Evolutionary conservation across 352 stramenopile species (phyloP), one percentile per base, ranked within the genome.

Genomic region (Thalassiosira livingstoniorum): DNA sequence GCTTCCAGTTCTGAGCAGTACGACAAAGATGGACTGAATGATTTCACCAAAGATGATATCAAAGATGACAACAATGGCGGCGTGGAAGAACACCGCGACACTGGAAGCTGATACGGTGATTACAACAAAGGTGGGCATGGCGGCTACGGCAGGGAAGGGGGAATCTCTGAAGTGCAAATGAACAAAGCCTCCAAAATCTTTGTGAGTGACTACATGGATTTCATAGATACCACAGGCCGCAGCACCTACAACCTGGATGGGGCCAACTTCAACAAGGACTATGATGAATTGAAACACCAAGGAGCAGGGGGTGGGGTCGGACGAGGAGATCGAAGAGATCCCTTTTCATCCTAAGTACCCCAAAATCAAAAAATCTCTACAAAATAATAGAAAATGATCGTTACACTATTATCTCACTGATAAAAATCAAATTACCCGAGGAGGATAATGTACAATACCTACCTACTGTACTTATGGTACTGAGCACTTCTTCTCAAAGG

Each of bases 21-120:
- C 64, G 91, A 95, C 73, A 87, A 94, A 78, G 85, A 95, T 77
- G 90, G 86, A n/a, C 83, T 95, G 67, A 90, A 94, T 78, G 91
- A 94, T 66, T 95, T 95, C 68, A 95, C 94, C 75, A 82, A 91
- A 37, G 71, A 89, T 70, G 91, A 94, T 79, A 86, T 81, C 76
- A 85, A 87, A 86, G 71, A 87, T 87, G 47, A 75, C 43, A 80
- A 87, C 55, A 86, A 91, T 85, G 73, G 87, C 47, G 87, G 85
- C 57, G 18, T 74, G 2, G 70, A 68, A 34, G 71, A 42, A 23
- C n/a, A n/a, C n/a, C 72, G 86, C 78, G 21, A 21, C 35, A 21
- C 53, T 55, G 51, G 51, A 68, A 43, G 35, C 32, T 45, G 58
- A 61, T 34, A 80, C 78, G 42, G 34, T 35, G 45, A n/a, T 3